Evolutionary conservation across 2,329 filamentous ascomycete species (phyloP).

Genomic region (Madurella mycetomatis): DNA sequence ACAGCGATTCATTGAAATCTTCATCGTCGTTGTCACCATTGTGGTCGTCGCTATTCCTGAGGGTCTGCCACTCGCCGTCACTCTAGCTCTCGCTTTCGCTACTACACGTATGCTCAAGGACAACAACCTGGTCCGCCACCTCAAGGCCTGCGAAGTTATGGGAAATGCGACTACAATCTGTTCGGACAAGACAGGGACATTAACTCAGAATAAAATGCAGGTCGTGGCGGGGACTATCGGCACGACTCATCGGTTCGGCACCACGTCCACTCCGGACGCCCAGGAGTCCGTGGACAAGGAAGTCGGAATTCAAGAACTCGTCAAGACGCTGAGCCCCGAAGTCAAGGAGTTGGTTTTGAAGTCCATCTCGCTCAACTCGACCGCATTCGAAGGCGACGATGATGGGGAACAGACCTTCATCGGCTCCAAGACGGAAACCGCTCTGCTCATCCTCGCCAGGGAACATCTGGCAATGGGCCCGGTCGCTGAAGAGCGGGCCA

Average conservation of each 20-base stretch:
- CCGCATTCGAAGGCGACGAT: constrained; percentile 71
- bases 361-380: constrained; percentile 64
- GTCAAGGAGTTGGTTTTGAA: constrained; percentile 53
- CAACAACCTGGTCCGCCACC: constrained; percentile 70
- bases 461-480: constrained; percentile 64
- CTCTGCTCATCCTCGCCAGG: constrained; percentile 64
- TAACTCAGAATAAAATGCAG: constrained; percentile 67
- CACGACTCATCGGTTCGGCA: constrained; percentile 52
- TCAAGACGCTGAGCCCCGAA: constrained; percentile 40
- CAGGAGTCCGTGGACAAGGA: constrained; percentile 34
- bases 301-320: constrained; percentile 44
- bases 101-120: constrained; percentile 74
- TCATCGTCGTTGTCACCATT: constrained; percentile 74
- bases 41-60: constrained; percentile 78
- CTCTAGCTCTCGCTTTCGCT: constrained; percentile 69
- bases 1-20: constrained; percentile 69
- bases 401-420: constrained; percentile 63
- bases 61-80: constrained; percentile 73
- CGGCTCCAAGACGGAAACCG: constrained; percentile 74
- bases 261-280: constrained; percentile 24
- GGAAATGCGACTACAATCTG: constrained; percentile 70
- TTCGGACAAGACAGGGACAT: constrained; percentile 64
- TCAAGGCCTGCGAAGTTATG: constrained; percentile 78
- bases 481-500: constrained; percentile 60
- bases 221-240: constrained; percentile 59